Conservation (phyloP, 495 filamentous ascomycete genomes). For the Penicillium riverlandense region DNA sequence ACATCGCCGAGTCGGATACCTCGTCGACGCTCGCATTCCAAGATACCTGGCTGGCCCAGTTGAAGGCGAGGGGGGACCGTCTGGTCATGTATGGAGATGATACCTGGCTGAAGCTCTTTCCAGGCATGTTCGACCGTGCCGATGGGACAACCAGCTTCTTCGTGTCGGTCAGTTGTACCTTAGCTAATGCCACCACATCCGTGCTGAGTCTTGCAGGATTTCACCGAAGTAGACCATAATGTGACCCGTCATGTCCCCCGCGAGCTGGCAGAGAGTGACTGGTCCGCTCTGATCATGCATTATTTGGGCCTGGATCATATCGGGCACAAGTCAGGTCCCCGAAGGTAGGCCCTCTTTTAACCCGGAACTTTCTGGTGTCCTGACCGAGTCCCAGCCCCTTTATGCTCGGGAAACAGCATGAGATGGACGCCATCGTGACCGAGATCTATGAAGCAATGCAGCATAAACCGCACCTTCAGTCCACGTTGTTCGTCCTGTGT, state of each 20-base stretch:
- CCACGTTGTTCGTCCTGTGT: conserved; percentile 76
- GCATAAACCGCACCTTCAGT: conserved; percentile 57
- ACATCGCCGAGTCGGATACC: conserved; percentile 91
- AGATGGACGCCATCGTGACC: conserved; percentile 84
- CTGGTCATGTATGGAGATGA: conserved; percentile 96
- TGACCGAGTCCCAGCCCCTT: conserved; percentile 51
- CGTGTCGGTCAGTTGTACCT: conserved; percentile 68
- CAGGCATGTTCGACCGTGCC: conserved; percentile 69
- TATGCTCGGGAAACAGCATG: conserved; percentile 86
- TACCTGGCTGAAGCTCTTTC: conserved; percentile 97
- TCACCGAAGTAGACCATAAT: conserved; percentile 95
- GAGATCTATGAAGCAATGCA: conserved; percentile 72
- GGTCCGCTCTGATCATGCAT: conserved; percentile 91
- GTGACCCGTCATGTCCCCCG: conserved; percentile 82
- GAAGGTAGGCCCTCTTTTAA: conserved; percentile 44
- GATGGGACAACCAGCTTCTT: conserved; percentile 98
- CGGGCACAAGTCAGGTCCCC: conserved; percentile 91
- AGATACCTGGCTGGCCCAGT: conserved; percentile 92
- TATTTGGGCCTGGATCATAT: conserved; percentile 97
- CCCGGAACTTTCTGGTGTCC: neutral
- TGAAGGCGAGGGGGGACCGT: conserved; percentile 68
- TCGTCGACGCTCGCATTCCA: conserved; percentile 76
- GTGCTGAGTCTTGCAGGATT: conserved; percentile 60
- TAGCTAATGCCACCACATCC: conserved; percentile 2
- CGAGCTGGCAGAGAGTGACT: conserved; percentile 72